Conservation (phyloP, 495 filamentous ascomycete species). For the Penicillium mononematosum region DNA sequence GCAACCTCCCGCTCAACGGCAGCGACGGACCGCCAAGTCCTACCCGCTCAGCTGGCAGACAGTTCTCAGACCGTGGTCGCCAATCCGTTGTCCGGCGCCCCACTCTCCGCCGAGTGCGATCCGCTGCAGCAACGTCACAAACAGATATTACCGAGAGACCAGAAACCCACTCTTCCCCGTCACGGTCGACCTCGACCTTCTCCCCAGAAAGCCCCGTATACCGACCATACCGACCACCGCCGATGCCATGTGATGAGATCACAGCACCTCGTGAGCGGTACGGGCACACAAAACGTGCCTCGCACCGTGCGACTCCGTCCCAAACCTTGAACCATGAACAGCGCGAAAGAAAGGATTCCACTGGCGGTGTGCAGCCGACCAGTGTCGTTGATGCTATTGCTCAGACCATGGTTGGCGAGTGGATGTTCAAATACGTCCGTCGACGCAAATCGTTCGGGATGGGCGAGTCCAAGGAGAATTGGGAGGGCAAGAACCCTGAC, state of each 20-base stretch:
- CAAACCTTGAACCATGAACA: constrained; percentile 31
- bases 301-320: constrained; percentile 25
- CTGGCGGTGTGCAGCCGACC: constrained; percentile 63
- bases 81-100: constrained; percentile 38
- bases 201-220: constrained; percentile 61
- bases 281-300: constrained; percentile 18
- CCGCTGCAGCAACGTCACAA: constrained; percentile 68
- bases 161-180: constrained; percentile 62
- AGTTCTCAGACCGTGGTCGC: constrained; percentile 40
- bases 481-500: constrained; percentile 49
- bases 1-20: constrained; percentile 64
- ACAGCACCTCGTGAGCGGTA: constrained; percentile 49
- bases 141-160: constrained; percentile 41
- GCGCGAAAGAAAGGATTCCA: constrained; percentile 44
- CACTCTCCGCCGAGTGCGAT: constrained; percentile 75
- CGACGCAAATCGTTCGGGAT: constrained; percentile 85
- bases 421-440: constrained; percentile 99
- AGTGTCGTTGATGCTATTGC: constrained; percentile 97
- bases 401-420: constrained; percentile 97
- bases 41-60: constrained; percentile 55
- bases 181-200: constrained; percentile 63
- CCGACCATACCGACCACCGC: constrained; percentile 55
- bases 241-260: constrained; percentile 70
- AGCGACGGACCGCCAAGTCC: constrained; percentile 82
- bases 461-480: constrained; percentile 63